These are phyloP conservation scores for Rhizopogon parksii DNA, from an alignment of 1,284 basidiomycete genomes.

Conservation along the genomic window DNA sequence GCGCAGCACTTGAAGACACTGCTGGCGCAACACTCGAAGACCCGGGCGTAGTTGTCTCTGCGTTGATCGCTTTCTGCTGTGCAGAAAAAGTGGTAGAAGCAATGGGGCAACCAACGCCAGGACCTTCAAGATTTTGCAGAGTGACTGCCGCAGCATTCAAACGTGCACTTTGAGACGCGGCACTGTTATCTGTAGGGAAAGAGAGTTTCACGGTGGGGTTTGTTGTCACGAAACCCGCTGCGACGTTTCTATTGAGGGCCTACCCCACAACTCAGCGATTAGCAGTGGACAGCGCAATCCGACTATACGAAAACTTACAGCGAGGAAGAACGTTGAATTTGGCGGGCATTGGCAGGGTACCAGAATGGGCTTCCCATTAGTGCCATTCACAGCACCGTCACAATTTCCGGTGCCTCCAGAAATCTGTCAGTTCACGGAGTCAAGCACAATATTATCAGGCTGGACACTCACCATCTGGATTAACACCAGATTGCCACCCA, in stretches of 20 bases:
- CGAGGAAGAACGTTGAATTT: conserved; percentile 40
- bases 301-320: conserved; percentile 27
- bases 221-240: conserved; percentile 51
- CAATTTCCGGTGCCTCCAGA: conserved; percentile 40
- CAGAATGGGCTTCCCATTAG: conserved; percentile 45
- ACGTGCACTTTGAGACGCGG: conserved; percentile 44
- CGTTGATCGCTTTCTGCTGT: conserved; percentile 39
- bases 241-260: conserved; percentile 53
- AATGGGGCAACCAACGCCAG: conserved; percentile 48
- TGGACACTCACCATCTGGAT: conserved; percentile 41
- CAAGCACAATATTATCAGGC: background rate
- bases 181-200: conserved; percentile 55
- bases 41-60: conserved; percentile 6
- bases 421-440: background rate
- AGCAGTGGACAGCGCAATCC: background rate
- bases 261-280: conserved; percentile 12
- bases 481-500: conserved; percentile 40
- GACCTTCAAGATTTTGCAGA: conserved; percentile 47
- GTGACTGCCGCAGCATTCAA: conserved; percentile 44
- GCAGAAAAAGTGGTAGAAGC: conserved; percentile 44
- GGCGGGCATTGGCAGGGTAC: conserved; percentile 62
- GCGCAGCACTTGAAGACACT: background rate
- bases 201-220: conserved; percentile 48
- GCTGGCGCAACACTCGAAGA: conserved; percentile 2
- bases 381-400: conserved; percentile 47